A percentile compares a stretch with the other conserved stretches of the same genome.
Evolutionary conservation across 2,329 filamentous ascomycete species (phyloP).

Genomic region (Diaporthe ampelina): DNA sequence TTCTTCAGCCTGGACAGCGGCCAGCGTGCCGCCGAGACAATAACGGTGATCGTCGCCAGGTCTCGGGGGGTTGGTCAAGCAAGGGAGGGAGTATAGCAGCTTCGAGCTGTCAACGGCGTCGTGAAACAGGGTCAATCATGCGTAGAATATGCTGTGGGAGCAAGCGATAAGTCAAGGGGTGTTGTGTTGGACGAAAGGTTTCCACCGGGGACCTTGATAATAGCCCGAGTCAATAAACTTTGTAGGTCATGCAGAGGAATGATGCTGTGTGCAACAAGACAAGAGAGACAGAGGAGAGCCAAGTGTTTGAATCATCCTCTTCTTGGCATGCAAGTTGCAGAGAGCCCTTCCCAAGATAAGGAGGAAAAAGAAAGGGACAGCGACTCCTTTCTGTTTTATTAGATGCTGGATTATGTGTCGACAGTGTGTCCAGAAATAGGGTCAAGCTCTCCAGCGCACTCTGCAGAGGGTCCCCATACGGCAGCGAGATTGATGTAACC

Average conservation of each 20-base stretch:
- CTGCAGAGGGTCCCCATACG: constrained; percentile 3
- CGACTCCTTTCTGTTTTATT: constrained; percentile 28
- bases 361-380: neutral
- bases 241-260: constrained; percentile 11
- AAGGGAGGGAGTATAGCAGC: neutral
- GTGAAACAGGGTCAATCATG: neutral
- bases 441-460: neutral
- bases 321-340: neutral
- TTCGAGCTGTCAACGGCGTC: neutral
- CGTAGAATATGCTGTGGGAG: neutral
- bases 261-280: neutral
- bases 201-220: constrained; percentile 2
- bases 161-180: neutral
- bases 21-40: neutral
- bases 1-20: neutral
- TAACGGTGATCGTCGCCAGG: constrained; percentile 18
- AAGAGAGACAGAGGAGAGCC: neutral
- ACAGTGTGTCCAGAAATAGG: constrained; percentile 33
- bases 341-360: constrained; percentile 3
- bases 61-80: neutral
- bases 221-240: constrained; percentile 11
- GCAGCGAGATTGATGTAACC: constrained; percentile 36
- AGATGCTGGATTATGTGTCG: neutral
- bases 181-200: neutral
- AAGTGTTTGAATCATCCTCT: constrained; percentile 20